Evolutionary conservation across 1,139 yeast species (phyloP).

Genomic region (Suhomyces yuchorum): DNA sequence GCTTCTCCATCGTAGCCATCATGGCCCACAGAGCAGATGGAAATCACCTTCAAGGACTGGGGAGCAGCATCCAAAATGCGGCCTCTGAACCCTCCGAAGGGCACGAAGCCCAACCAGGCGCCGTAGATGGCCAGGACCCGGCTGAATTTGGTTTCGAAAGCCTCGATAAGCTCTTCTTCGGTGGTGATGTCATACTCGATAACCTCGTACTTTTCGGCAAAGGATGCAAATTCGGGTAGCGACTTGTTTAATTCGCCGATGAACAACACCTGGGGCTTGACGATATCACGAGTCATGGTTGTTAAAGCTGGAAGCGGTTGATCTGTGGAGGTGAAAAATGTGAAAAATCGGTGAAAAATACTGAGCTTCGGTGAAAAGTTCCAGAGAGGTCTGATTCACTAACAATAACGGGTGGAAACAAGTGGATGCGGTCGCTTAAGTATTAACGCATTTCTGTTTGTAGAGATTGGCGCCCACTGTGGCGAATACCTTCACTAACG

Average conservation of each 20-base stretch:
- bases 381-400: too few relatives aligned
- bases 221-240: conserved; percentile 23
- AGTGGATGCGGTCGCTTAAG: background rate
- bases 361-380: background rate
- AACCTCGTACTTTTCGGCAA: conserved; percentile 23
- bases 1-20: conserved; percentile 56
- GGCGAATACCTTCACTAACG: background rate
- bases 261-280: conserved; percentile 23
- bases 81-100: conserved; percentile 51
- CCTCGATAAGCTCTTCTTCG: conserved; percentile 26
- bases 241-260: conserved; percentile 26
- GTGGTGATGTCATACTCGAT: conserved; percentile 21
- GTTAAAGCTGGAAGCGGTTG: background rate
- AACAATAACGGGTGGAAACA: background rate
- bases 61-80: conserved; percentile 58
- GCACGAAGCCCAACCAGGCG: conserved; percentile 59
- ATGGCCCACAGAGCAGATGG: conserved; percentile 72
- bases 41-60: conserved; percentile 51
- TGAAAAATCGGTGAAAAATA: background rate
- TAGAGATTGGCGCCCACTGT: background rate
- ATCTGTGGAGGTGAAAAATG: background rate
- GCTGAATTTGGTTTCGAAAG: conserved; percentile 35
- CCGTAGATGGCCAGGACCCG: conserved; percentile 61
- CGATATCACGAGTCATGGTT: conserved; percentile 1
- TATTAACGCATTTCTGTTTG: background rate